These are phyloP conservation scores for Endogone sp. DNA, from an alignment of 192 early-diverging fungal genomes.

Conservation along the genomic window DNA sequence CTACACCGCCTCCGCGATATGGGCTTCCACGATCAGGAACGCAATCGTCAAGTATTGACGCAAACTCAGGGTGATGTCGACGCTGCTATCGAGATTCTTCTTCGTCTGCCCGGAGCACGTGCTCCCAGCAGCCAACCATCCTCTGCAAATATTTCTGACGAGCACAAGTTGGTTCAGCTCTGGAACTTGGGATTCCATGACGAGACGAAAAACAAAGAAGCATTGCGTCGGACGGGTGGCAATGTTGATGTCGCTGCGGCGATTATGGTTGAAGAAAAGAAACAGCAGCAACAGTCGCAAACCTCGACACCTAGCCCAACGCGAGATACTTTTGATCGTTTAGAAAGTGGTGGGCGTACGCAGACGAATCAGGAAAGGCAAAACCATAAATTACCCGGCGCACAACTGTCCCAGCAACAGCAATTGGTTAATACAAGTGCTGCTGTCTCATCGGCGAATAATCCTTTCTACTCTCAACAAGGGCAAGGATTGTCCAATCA, in stretches of 20 bases:
- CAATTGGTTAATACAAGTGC: no score
- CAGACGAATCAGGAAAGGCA: no score
- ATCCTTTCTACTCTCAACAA: no score
- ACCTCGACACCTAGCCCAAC: no score
- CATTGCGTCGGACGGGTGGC: slow-evolving; percentile 66
- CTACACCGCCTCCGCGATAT: slow-evolving; percentile 50
- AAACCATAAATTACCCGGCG: no score
- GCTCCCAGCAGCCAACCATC: not conserved
- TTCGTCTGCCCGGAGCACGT: slow-evolving; percentile 32
- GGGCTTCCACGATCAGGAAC: slow-evolving; percentile 79
- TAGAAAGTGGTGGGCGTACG: no score
- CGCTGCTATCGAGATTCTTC: slow-evolving; percentile 66
- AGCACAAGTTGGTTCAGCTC: slow-evolving; percentile 58
- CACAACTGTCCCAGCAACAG: no score
- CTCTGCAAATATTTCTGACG: slow-evolving; percentile 19
- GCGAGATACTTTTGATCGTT: no score
- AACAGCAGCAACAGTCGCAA: not conserved
- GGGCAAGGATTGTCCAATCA: no score
- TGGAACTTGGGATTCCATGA: slow-evolving; percentile 76
- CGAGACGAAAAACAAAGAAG: slow-evolving; percentile 56
- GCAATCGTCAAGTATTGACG: slow-evolving; percentile 64
- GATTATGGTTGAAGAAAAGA: slow-evolving; percentile 48
- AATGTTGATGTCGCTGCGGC: slow-evolving; percentile 72
- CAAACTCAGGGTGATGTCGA: slow-evolving; percentile 70
- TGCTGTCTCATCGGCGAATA: no score